Conservation (phyloP, 768 basidiomycete genomes). For the Amanita pallidorosea region DNA sequence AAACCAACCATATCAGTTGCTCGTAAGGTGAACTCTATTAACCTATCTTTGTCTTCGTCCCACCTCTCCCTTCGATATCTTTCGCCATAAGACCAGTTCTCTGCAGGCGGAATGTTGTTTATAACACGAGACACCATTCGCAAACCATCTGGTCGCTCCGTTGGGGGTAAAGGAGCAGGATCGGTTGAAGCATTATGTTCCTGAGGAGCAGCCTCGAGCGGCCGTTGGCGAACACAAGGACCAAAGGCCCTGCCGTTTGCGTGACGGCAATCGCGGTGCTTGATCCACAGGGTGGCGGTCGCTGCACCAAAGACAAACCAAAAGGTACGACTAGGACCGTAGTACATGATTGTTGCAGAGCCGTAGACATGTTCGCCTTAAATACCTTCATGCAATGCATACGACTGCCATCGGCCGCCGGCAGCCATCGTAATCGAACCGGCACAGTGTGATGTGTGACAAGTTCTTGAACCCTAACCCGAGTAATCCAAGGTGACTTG, state of each 20-base stretch:
- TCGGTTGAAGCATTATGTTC: background rate
- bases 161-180: constrained; percentile 2
- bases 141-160: constrained; percentile 2
- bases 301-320: constrained; percentile 62
- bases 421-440: background rate
- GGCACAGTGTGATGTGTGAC: constrained; percentile 1
- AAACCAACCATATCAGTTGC: constrained; percentile 38
- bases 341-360: background rate
- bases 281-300: constrained; percentile 27
- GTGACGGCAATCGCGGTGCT: constrained; percentile 22
- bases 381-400: background rate
- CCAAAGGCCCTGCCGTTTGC: constrained; percentile 19
- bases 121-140: constrained; percentile 14
- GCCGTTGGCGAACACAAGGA: constrained; percentile 19
- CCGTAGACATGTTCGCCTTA: background rate
- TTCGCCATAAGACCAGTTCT: constrained; percentile 10
- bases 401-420: background rate
- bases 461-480: constrained; percentile 7
- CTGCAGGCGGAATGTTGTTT: constrained; percentile 15
- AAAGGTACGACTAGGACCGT: constrained; percentile 45
- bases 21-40: constrained; percentile 34
- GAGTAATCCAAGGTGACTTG: background rate
- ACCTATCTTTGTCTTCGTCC: constrained; percentile 37
- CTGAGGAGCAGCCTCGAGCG: background rate
- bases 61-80: constrained; percentile 20